These are phyloP conservation scores for Mycena galericulata DNA, from an alignment of 768 basidiomycete genomes.

Conservation along the genomic window DNA sequence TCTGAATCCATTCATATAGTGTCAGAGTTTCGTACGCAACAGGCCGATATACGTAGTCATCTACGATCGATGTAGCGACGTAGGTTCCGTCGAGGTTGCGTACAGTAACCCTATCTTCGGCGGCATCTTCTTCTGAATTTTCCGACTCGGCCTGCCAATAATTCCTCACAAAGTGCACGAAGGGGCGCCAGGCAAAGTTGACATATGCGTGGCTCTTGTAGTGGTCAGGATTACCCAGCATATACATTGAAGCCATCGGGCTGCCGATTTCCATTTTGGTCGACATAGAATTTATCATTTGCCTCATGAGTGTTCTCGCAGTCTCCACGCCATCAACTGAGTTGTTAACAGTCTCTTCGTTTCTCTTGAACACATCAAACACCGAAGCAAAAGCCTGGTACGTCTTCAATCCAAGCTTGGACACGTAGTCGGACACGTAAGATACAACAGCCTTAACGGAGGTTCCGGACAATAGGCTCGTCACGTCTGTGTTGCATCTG, in stretches of 20 bases:
- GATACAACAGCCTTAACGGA: neutral
- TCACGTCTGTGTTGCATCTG: neutral
- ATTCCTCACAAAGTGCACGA: neutral
- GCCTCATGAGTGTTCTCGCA: neutral
- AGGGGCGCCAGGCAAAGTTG: neutral
- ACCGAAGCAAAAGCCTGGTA: constrained; percentile 9
- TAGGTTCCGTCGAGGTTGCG: neutral
- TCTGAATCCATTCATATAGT: neutral
- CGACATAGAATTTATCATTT: neutral
- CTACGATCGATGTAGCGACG: neutral
- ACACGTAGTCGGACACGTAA: neutral
- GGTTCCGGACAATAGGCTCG: neutral
- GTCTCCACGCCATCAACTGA: constrained; percentile 30
- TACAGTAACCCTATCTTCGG: neutral
- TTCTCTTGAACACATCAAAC: constrained; percentile 29
- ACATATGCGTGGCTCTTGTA: neutral
- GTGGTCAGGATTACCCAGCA: neutral
- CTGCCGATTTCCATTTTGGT: too few relatives aligned
- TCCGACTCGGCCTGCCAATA: neutral
- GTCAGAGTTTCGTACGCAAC: neutral
- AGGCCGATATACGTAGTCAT: neutral
- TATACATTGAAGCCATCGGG: neutral
- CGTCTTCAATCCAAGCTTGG: neutral
- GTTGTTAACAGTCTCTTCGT: constrained; percentile 16
- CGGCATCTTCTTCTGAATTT: neutral